Evolutionary conservation across 1,284 basidiomycete genomes (phyloP), one percentile per base, ranked within the genome.

Genomic region (Apiotrichum sp.): DNA sequence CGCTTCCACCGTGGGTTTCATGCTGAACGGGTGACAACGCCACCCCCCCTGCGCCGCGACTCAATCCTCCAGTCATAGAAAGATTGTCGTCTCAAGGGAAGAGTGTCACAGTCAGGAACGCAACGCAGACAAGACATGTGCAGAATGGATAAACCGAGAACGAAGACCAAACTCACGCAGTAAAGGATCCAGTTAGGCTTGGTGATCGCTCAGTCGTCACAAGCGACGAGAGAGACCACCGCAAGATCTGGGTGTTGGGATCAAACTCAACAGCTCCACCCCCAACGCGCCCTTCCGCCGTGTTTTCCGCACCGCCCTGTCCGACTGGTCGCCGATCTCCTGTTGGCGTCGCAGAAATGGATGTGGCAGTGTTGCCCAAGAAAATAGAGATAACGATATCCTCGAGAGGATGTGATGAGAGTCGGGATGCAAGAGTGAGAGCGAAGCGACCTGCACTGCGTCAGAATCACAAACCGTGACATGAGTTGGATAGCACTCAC

Each of bases 211-310:
- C 86, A 1, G 84, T 85, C 6, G 86, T 82, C 7, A 82, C 79
- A 29, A 87, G 79, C n/a, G 80, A 81, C 4, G 83, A 80, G 51
- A 93, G 83, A 55, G 85, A 83, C 90, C 90, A 93, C 58, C 81
- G 79, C 53, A 93, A 73, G 4, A 81, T 76, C 72, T 80, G 81
- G 55, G 80, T 84, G 65, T 79, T 81, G 1, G 85, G 81, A 68
- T 91, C 86, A 72, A 86, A 93, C 46, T 82, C 79, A 88, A 88
- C 93, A 34, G 84, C 85, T 11, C 84, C 84, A 11, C 75, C 74
- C 41, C 85, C 86, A 16, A 85, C 74, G 42, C 60, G 63, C 1
- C 74, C 74, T 8, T 69, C 70, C 16, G 64, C 64, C 3, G 52
- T 58, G 33, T 62, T 66, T 45, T 63, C 65, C 16, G 59, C 58